Evolutionary conservation across 495 filamentous ascomycete genomes (phyloP).

Genomic region (Penicillium desertorum): DNA sequence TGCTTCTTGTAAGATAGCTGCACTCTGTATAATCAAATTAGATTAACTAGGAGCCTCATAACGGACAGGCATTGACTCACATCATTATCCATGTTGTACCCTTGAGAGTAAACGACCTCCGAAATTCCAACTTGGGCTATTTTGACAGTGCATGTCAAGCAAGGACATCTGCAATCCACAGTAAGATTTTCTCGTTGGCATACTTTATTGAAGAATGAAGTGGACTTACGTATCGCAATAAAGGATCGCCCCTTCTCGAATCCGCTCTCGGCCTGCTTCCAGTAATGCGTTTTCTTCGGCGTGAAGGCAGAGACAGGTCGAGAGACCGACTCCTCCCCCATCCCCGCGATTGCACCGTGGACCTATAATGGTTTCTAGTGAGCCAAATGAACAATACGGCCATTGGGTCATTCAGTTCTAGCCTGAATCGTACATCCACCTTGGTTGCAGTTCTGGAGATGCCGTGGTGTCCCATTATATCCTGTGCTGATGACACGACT

Average conservation of each 20-base stretch:
- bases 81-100: conserved; percentile 86
- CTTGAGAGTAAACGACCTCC: conserved; percentile 91
- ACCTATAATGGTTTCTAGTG: conserved; percentile 35
- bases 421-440: conserved; percentile 68
- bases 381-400: background rate
- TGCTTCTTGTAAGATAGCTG: conserved; percentile 71
- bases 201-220: conserved; percentile 1
- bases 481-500: conserved; percentile 89
- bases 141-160: conserved; percentile 97
- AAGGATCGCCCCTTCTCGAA: conserved; percentile 72
- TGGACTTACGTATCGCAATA: conserved; percentile 81
- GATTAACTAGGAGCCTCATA: conserved; percentile 2
- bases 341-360: conserved; percentile 76
- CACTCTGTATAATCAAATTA: conserved; percentile 52
- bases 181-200: background rate
- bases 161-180: conserved; percentile 66
- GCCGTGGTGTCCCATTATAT: conserved; percentile 94
- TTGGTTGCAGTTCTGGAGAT: conserved; percentile 85
- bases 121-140: conserved; percentile 92
- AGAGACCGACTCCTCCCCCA: conserved; percentile 68
- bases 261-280: conserved; percentile 88
- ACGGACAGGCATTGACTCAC: conserved; percentile 30
- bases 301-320: conserved; percentile 90
- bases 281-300: conserved; percentile 96
- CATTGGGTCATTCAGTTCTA: background rate